Base-by-base conservation (phyloP, 176 grass and related monocot genomes). In the Poa pratensis region DNA sequence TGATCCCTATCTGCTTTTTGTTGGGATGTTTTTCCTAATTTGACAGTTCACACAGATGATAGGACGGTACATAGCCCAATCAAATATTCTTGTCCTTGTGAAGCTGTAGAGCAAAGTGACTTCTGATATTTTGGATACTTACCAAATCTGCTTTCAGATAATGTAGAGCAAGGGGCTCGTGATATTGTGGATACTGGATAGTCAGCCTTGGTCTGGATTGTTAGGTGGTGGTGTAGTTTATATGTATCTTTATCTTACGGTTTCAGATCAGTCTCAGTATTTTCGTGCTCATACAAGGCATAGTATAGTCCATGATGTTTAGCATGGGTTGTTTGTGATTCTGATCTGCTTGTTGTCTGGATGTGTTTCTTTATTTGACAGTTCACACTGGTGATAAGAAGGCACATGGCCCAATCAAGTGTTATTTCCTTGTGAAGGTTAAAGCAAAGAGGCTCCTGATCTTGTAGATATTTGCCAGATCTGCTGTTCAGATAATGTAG, bases 321-420 rank as follows among this genome's bases (percentile, higher is more conserved):
- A 40, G 53, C 45, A 40, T 45, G 49, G 18, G 22, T 69, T 83
- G 5, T 12, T 49, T 49, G 78, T 80, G 61, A 80, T 80, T 30
- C 57, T 45, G 15, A 79, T 19, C 22, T 62, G 37, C 16, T 10
- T 45, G 22, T 46, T 45, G 76, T 59, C 37, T 24, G 35, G 14
- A 79, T 79, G 57, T 79, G 9, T 61, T 79, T 46, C 16, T 79
- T 40, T 7, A 45, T 19, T 42, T 79, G 22, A 79, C 22, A 42
- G 76, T 42, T 43, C 54, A 78, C n/a, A 6, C 54, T 23, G n/a
- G 27, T 63, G 58, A 11, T 63, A 46, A 77, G 19, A 12, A 76
- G 53, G 34, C 7, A 60, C n/a, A 42, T 60, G 35, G 35, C 22
- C 12, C 53, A 39, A 78, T 17, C 13, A 9, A 43, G 1, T 39